Evolutionary conservation across 2,329 filamentous ascomycete genomes (phyloP), one percentile per base, ranked within the genome.

Genomic region (Fusarium irregulare): DNA sequence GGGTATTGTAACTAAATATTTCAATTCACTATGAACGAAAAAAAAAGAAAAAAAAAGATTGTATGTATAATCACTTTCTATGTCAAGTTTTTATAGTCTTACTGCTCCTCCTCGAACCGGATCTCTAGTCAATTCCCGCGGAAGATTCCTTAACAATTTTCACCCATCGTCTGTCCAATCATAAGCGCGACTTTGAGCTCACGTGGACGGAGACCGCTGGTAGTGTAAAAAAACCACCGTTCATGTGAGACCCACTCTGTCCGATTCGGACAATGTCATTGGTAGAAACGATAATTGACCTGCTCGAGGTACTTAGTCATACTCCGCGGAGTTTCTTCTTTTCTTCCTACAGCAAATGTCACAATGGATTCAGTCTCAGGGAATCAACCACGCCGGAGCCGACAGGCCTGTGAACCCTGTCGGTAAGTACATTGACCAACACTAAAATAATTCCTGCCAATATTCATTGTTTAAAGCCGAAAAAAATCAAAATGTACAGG

Each of bases 401-500:
- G 60, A 44, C n/a, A 37, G 7, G 60, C 60, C 4, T 64, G 60
- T 20, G 60, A 64, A 10, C 58, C 60, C 2, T 64, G 60, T n/a
- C 58, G 60, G 58, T 56, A 20, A 28, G 57, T 27, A 5, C 9
- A 37, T 12, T n/a, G 6, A 4, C 16, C 4, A 7, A 23, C 2
- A 6, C 3, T 0, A 12, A 4, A 12, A 14, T 2, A 3, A 14
- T 13, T 2, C 2, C 10, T n/a, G 4, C 4, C 11, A 14, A 40
- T 11, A 7, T 23, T 7, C 4, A 3, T 2, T 46, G 2, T 9
- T 8, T 4, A 1, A 0, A 63, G 60, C 14, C 58, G 48, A 7
- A 64, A 64, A 5, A 64, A 64, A 14, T 64, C 60, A 3, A 64
- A 64, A 12, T 64, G 60, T 5, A 64, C 60, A 3, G 48, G 57